Base-by-base conservation (phyloP, 2,329 filamentous ascomycete species). In the Elsinoe australis region DNA sequence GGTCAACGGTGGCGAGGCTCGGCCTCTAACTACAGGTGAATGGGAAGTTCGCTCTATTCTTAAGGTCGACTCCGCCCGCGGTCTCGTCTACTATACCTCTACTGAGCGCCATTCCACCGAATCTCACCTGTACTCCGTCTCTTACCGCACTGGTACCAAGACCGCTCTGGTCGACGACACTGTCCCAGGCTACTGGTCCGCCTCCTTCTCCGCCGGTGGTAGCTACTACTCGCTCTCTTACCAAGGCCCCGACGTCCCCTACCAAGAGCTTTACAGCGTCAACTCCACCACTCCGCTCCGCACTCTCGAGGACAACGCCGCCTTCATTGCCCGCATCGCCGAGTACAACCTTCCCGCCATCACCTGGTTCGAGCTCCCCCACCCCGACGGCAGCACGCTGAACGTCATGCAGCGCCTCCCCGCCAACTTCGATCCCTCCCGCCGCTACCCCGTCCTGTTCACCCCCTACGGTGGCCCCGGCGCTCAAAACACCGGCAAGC, bases 391-490 rank as follows among this genome's bases (percentile, higher is more conserved):
- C 6, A 79, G 75, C 59, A 72, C 63, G 1, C 62, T 85, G 34
- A 82, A 83, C 57, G 79, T 82, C 22, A 78, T 79, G 72, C 74
- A 83, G 55, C 73, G 74, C 3, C 72, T 84, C 0, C 82, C 82
- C 0, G 73, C 78, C 9, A 78, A 79, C 61, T 85, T 85, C 53
- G 71, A 82, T 58, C 64, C 77, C 0, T 58, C 63, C 10, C 80
- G 79, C 64, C 78, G 80, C 54, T 85, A 85, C 58, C 80, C 82
- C 0, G 72, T 80, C 1, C 67, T 86, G 0, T 79, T 85, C 57
- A 79, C 76, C 1, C 80, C 80, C 0, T 85, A 85, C 59, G 82
- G 82, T 15, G 82, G 81, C 0, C 82, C 81, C 0, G 76, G 75
- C 50, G 74, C 79, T 0, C 81, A 85, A 56, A 67, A 76, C 52